Conservation (phyloP, 108 stramenopile species). For the Craspedostauros australis region DNA sequence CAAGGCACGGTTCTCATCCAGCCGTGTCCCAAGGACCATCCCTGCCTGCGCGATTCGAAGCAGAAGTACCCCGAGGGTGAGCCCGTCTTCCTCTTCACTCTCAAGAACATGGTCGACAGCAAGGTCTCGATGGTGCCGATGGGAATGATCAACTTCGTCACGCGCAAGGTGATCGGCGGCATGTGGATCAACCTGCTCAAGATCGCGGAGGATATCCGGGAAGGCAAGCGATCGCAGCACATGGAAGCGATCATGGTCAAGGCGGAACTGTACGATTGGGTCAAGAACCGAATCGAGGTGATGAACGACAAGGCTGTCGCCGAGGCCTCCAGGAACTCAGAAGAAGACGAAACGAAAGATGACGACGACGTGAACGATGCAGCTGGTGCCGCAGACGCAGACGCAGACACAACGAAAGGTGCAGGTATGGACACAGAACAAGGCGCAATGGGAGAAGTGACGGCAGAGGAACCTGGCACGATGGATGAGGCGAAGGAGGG, state of each 20-base stretch:
- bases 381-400: background rate
- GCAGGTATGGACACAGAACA: background rate
- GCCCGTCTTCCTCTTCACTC: slow-evolving; percentile 43
- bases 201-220: slow-evolving; percentile 61
- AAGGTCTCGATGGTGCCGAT: slow-evolving; percentile 40
- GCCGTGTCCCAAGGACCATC: slow-evolving; percentile 65
- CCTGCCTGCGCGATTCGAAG: slow-evolving; percentile 18
- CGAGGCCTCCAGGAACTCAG: too few species aligned
- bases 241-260: slow-evolving; percentile 49
- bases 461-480: too few species aligned
- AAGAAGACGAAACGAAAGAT: background rate
- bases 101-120: slow-evolving; percentile 32
- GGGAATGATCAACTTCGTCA: slow-evolving; percentile 55
- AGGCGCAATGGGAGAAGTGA: too few species aligned
- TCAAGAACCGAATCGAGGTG: slow-evolving; percentile 41
- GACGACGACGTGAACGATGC: background rate
- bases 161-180: slow-evolving; percentile 46
- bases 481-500: too few species aligned
- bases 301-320: slow-evolving; percentile 37
- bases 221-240: slow-evolving; percentile 47
- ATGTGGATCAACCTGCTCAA: slow-evolving; percentile 53
- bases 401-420: background rate
- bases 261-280: slow-evolving; percentile 59
- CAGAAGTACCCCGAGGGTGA: slow-evolving; percentile 27
- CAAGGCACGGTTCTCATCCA: slow-evolving; percentile 44